These are phyloP conservation scores for Hordeum vulgare DNA, from an alignment of 176 grass and related monocot species.

Conservation along the genomic window DNA sequence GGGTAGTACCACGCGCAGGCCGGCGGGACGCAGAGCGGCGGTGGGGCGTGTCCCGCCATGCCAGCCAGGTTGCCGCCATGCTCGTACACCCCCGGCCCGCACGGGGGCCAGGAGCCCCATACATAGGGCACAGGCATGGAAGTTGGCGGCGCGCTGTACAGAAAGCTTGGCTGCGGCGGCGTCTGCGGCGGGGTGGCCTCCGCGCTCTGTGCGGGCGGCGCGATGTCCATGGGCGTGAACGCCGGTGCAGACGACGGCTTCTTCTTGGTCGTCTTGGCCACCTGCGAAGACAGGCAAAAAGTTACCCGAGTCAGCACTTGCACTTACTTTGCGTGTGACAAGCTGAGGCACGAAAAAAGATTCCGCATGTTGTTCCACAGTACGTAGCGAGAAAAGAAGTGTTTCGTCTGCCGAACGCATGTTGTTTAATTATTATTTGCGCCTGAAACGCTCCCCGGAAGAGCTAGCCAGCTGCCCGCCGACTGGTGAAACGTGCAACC, in stretches of 20 bases:
- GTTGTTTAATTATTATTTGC: background rate
- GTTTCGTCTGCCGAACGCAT: background rate
- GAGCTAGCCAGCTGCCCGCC: background rate
- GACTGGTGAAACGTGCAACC: background rate
- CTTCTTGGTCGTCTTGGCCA: conserved; percentile 23
- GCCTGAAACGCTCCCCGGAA: too few species aligned
- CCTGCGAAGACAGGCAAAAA: conserved; percentile 2
- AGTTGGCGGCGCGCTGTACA: conserved; percentile 6
- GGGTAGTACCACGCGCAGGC: conserved; percentile 55
- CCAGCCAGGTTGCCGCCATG: background rate
- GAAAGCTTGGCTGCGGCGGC: conserved; percentile 16
- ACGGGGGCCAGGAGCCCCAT: conserved; percentile 47
- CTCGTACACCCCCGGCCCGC: conserved; percentile 11
- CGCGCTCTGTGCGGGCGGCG: background rate
- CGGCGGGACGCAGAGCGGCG: conserved; percentile 29
- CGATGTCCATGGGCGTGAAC: background rate
- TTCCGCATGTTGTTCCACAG: background rate
- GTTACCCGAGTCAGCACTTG: background rate
- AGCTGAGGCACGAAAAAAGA: background rate
- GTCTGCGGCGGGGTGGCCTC: conserved; percentile 13
- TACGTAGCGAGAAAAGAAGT: background rate
- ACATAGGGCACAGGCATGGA: conserved; percentile 31
- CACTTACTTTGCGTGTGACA: background rate
- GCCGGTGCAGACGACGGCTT: background rate
- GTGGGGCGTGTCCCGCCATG: background rate